A percentile compares a stretch with the other conserved stretches of the same genome.
These are phyloP conservation scores for Dittrichia graveolens DNA, from an alignment of 129 eudicot genomes.

Conservation along the genomic window DNA sequence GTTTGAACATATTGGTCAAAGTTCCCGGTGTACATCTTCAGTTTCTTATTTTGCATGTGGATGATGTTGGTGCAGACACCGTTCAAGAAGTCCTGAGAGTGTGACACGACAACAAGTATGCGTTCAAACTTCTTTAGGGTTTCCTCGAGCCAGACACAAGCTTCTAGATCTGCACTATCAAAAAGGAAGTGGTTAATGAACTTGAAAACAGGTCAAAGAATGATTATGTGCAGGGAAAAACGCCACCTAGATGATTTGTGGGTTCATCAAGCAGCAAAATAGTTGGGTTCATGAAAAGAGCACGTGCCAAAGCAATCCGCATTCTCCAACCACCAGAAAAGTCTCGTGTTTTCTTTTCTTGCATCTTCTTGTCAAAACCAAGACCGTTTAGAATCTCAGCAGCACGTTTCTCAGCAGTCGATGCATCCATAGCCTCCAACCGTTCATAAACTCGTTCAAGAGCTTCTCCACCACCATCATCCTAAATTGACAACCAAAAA, in stretches of 20 bases:
- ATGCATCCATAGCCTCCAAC: conserved; percentile 85
- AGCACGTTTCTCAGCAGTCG: conserved; percentile 97
- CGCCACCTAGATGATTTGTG: conserved; percentile 92
- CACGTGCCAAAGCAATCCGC: conserved; percentile 95
- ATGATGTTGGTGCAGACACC: conserved; percentile 97
- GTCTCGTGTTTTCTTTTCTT: conserved; percentile 85
- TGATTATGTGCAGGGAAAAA: neutral
- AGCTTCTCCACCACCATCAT: conserved; percentile 92
- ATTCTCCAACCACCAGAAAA: conserved; percentile 99
- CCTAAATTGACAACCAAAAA: conserved; percentile 43
- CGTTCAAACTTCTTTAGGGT: conserved; percentile 33
- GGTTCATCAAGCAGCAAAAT: conserved; percentile 91
- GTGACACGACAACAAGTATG: conserved; percentile 92
- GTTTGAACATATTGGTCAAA: conserved; percentile 89
- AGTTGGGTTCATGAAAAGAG: conserved; percentile 95
- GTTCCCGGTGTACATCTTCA: conserved; percentile 84
- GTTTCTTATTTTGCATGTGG: conserved; percentile 83
- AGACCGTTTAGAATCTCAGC: conserved; percentile 92
- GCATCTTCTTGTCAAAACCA: conserved; percentile 85
- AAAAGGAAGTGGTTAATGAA: neutral
- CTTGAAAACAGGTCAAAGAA: too few relatives aligned
- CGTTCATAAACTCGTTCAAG: conserved; percentile 93
- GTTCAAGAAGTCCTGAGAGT: conserved; percentile 90
- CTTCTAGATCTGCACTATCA: conserved; percentile 72
- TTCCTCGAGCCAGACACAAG: conserved; percentile 99